Evolutionary conservation across 2,329 filamentous ascomycete genomes (phyloP).

Genomic region (Xylariomycetidae sp.): DNA sequence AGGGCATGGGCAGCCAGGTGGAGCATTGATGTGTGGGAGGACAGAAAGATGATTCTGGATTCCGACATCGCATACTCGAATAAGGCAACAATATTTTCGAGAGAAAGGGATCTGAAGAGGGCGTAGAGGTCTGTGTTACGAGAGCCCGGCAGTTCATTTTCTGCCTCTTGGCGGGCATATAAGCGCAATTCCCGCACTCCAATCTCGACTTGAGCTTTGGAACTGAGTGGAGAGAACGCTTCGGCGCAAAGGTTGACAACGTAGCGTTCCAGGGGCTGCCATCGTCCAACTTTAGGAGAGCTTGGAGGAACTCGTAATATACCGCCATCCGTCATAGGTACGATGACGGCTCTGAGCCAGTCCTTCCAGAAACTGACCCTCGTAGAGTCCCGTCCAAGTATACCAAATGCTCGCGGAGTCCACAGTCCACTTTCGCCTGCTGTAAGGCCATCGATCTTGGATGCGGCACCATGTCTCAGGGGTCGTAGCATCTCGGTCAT

Average conservation of each 20-base stretch:
- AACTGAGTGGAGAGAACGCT: slow-evolving; percentile 85
- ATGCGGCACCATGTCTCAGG: slow-evolving; percentile 87
- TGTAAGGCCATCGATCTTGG: slow-evolving; percentile 94
- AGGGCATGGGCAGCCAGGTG: slow-evolving; percentile 89
- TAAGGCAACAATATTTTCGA: slow-evolving; percentile 86
- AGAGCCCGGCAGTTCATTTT: slow-evolving; percentile 88
- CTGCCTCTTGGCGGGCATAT: slow-evolving; percentile 87
- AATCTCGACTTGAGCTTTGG: slow-evolving; percentile 93
- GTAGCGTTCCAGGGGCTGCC: slow-evolving; percentile 95
- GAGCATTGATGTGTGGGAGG: slow-evolving; percentile 93
- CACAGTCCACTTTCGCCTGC: slow-evolving; percentile 94
- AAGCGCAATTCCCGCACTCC: slow-evolving; percentile 83
- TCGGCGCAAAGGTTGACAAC: slow-evolving; percentile 96
- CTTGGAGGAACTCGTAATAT: slow-evolving; percentile 79
- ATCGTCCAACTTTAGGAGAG: slow-evolving; percentile 85
- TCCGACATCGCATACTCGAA: slow-evolving; percentile 93
- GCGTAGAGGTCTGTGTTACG: slow-evolving; percentile 90
- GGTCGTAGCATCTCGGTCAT: slow-evolving; percentile 96
- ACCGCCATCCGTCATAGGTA: slow-evolving; percentile 88
- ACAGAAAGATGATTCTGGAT: slow-evolving; percentile 92
- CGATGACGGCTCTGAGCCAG: slow-evolving; percentile 89
- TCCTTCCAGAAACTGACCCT: slow-evolving; percentile 97
- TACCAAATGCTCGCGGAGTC: slow-evolving; percentile 90
- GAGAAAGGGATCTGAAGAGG: slow-evolving; percentile 81
- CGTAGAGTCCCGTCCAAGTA: slow-evolving; percentile 78